Evolutionary conservation across 169 alveolate genomes (phyloP).

Genomic region (Fabrea salina): DNA sequence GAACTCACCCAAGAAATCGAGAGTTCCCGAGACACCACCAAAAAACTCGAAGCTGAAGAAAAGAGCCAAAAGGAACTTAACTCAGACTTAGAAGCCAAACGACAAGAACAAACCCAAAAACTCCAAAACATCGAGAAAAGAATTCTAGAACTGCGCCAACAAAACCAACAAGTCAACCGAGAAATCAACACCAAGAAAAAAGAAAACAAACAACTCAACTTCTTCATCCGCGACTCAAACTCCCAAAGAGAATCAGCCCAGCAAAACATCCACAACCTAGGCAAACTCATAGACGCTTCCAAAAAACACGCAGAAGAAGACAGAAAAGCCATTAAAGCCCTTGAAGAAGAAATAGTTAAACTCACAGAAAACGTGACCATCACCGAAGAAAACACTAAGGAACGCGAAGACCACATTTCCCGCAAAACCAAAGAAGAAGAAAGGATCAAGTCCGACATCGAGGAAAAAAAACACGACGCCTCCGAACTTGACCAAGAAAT

Average conservation of each 20-base stretch:
- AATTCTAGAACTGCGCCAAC: slow-evolving; percentile 42
- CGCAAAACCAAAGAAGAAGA: slow-evolving; percentile 38
- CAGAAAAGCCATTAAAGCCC: slow-evolving; percentile 50
- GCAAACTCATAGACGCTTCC: slow-evolving; percentile 55
- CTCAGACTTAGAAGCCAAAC: slow-evolving; percentile 34
- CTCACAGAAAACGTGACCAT: slow-evolving; percentile 52
- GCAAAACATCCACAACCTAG: slow-evolving; percentile 47
- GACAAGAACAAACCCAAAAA: slow-evolving; percentile 15
- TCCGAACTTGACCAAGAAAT: slow-evolving; percentile 33
- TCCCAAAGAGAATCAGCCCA: slow-evolving; percentile 51
- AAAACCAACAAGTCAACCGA: slow-evolving; percentile 50
- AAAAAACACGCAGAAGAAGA: slow-evolving; percentile 60
- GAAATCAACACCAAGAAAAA: slow-evolving; percentile 48
- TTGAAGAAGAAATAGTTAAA: slow-evolving; percentile 57
- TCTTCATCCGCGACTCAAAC: slow-evolving; percentile 27
- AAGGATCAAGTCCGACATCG: slow-evolving; percentile 19
- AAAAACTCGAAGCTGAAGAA: slow-evolving; percentile 22
- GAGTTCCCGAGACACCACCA: slow-evolving; percentile 24
- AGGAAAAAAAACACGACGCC: slow-evolving; percentile 39
- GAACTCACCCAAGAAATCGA: slow-evolving; percentile 20
- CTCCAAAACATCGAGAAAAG: slow-evolving; percentile 31
- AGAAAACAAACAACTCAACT: slow-evolving; percentile 15
- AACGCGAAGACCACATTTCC: slow-evolving; percentile 60
- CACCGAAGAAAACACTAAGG: slow-evolving; percentile 54
- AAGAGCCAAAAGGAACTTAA: slow-evolving; percentile 20